These are phyloP conservation scores for Kodamaea kaohsiungensis DNA, from an alignment of 805 yeast genomes.

Conservation along the genomic window DNA sequence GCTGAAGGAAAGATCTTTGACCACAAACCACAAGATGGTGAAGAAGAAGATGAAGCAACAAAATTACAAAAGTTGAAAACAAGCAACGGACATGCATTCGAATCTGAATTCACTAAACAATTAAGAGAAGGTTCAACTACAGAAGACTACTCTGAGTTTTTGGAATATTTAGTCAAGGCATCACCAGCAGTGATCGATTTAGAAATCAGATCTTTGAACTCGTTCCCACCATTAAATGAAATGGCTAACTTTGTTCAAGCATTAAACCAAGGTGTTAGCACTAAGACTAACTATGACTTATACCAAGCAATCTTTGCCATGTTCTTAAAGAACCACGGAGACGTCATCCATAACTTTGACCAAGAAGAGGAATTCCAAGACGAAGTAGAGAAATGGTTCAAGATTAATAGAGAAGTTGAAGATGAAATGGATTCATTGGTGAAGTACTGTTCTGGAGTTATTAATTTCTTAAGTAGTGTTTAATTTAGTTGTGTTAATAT, in stretches of 20 bases:
- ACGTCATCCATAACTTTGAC: constrained; percentile 53
- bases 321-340: constrained; percentile 79
- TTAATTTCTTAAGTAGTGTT: constrained; percentile 56
- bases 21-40: constrained; percentile 6
- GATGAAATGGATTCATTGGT: constrained; percentile 63
- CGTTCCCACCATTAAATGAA: constrained; percentile 68
- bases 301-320: constrained; percentile 78
- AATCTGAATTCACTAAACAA: constrained; percentile 68
- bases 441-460: constrained; percentile 81
- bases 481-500: constrained; percentile 13
- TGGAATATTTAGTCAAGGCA: constrained; percentile 53
- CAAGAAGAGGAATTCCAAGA: constrained; percentile 39
- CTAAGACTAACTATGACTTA: constrained; percentile 69
- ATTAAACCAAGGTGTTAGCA: constrained; percentile 54
- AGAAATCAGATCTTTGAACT: constrained; percentile 78
- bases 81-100: constrained; percentile 52
- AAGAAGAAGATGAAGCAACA: constrained; percentile 13
- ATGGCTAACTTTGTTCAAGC: constrained; percentile 67
- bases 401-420: constrained; percentile 39
- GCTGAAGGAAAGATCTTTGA: constrained; percentile 36
- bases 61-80: constrained; percentile 35
- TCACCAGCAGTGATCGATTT: constrained; percentile 82
- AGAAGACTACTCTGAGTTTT: constrained; percentile 49
- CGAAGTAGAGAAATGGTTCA: constrained; percentile 53
- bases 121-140: constrained; percentile 53